Evolutionary conservation across 352 stramenopile genomes (phyloP).

Genomic region (Phytophthora sp.): DNA sequence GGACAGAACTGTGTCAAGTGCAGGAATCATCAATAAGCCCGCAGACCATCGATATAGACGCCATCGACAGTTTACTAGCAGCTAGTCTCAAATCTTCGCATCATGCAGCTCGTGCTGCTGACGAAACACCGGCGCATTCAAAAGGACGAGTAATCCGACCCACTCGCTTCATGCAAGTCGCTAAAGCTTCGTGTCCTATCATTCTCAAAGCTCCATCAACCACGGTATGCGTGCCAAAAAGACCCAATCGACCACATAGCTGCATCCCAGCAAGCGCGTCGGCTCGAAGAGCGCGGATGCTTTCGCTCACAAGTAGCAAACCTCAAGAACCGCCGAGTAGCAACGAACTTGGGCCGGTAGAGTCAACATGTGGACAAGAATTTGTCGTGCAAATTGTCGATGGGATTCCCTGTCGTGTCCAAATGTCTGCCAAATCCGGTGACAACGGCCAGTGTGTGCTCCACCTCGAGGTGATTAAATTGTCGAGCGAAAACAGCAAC

Average conservation of each 20-base stretch:
- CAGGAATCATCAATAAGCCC: conserved; percentile 21
- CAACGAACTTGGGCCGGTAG: conserved; percentile 1
- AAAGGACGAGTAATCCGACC: conserved; percentile 17
- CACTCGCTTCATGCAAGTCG: conserved; percentile 10
- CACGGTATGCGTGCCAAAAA: conserved; percentile 24
- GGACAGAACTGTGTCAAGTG: conserved; percentile 44
- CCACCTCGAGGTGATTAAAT: conserved; percentile 22
- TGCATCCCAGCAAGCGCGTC: conserved; percentile 29
- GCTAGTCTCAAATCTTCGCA: conserved; percentile 29
- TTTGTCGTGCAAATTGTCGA: conserved; percentile 18
- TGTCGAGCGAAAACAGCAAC: conserved; percentile 14
- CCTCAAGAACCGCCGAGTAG: conserved; percentile 4
- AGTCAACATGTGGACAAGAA: neutral
- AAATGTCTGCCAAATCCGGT: conserved; percentile 14
- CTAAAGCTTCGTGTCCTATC: conserved; percentile 17
- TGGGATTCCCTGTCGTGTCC: conserved; percentile 26
- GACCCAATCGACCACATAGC: conserved; percentile 38
- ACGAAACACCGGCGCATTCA: neutral
- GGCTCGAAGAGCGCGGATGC: conserved; percentile 25
- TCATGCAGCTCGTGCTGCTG: neutral
- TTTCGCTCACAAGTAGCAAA: conserved; percentile 17
- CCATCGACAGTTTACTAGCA: conserved; percentile 56
- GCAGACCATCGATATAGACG: conserved; percentile 62
- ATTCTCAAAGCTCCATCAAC: conserved; percentile 15
- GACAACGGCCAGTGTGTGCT: conserved; percentile 24